These are phyloP conservation scores for Vitis vinifera DNA, from an alignment of 164 flowering plant species.

Conservation along the genomic window ASM3070453v1 NC_081819.1:21621501-21622000, in stretches of 20 bases:
- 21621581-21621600: slow-evolving; percentile 55
- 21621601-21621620: slow-evolving; percentile 53
- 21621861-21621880: not conserved
- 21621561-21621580: slow-evolving; percentile 72
- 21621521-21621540: slow-evolving; percentile 80
- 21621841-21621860: not conserved
- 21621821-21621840: not conserved
- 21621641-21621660: slow-evolving; percentile 34
- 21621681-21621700: not conserved
- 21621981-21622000: slow-evolving; percentile 88
- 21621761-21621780: not conserved
- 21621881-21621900: not conserved
- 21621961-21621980: slow-evolving; percentile 49
- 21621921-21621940: slow-evolving; percentile 29
- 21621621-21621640: slow-evolving; percentile 66
- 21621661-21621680: slow-evolving; percentile 1
- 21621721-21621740: not conserved
- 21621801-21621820: not conserved
- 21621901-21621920: not conserved
- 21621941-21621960: slow-evolving; percentile 33
- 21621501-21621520: slow-evolving; percentile 63
- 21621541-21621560: slow-evolving; percentile 90
- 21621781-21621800: not conserved
- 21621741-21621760: not conserved
- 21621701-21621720: slow-evolving; percentile 6